Base-by-base conservation (phyloP, 345 rosid genomes). In the Xanthoceras sorbifolium region DNA sequence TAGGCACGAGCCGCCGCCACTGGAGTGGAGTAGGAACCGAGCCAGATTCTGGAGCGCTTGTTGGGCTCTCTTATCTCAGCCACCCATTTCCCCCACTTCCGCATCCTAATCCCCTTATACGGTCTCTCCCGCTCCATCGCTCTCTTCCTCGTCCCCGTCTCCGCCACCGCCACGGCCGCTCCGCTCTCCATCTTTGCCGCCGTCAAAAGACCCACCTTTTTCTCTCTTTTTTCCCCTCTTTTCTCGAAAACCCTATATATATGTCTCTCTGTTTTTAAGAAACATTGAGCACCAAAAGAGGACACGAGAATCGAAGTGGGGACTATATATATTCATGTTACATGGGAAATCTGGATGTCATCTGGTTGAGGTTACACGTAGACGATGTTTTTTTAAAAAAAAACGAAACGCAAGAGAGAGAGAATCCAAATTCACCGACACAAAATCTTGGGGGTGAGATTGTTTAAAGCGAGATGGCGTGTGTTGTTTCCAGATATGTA, bases 11-110 rank as follows among this genome's bases (percentile, higher is more conserved):
- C 99, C 64, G 99, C 99, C 26, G 99, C 99, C 3, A 93, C 89
- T 0, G 99, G 97, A 0, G 97, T 91, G 0, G 99, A 91, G 82
- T 96, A 96, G 5, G 99, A 96, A 40, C 99, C 99, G 0, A 96
- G 91, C 99, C 99, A 96, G 77, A 96, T 82, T 89, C 99, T 84
- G 0, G 99, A 96, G 6, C 99, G 85, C 60, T 96, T 96, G 76
- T 96, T 96, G 0, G 99, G 99, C 82, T 96, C 99, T 42, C 99
- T 81, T 64, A 96, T 92, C 95, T 96, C 99, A 3, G 99, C 99
- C 26, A 96, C 99, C 99, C 99, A 96, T 80, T 96, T 96, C 0
- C 99, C 99, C 99, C 99, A 96, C 90, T 96, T 96, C 83, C 99
- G 87, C 99, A 96, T 96, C 94, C 99, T 90, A 78, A 96, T 96